These are phyloP conservation scores for Termitomyces sp. DNA, from an alignment of 768 basidiomycete genomes.

Conservation along the genomic window DNA sequence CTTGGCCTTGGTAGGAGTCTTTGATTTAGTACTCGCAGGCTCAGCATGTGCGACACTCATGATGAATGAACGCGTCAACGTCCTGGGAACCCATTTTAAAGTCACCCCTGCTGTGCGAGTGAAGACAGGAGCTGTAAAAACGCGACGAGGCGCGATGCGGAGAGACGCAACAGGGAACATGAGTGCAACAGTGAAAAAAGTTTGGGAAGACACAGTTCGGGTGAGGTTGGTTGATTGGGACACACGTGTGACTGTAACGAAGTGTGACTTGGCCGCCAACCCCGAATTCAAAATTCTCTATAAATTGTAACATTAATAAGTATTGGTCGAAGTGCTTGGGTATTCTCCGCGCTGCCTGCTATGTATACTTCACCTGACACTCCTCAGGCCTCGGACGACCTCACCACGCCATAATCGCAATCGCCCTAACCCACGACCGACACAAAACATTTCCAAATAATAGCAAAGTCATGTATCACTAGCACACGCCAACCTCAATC, in stretches of 20 bases:
- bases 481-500: too few species aligned
- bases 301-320: too few species aligned
- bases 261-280: too few species aligned
- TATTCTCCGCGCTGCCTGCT: too few species aligned
- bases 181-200: not conserved
- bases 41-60: conserved; percentile 9
- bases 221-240: not conserved
- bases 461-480: too few species aligned
- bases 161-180: conserved; percentile 13
- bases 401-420: too few species aligned
- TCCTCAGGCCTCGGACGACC: too few species aligned
- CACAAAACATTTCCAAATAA: too few species aligned
- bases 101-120: not conserved
- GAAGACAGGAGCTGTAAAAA: not conserved
- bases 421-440: too few species aligned
- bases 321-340: too few species aligned
- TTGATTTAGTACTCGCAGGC: not conserved
- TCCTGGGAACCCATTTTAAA: conserved; percentile 1
- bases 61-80: conserved; percentile 17
- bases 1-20: not conserved
- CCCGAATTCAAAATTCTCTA: too few species aligned
- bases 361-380: too few species aligned
- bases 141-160: conserved; percentile 10
- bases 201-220: not conserved
- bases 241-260: conserved; percentile 1